Evolutionary conservation across 2,329 filamentous ascomycete genomes (phyloP), one percentile per base, ranked within the genome.

Genomic region (Colletotrichum tropicale): DNA sequence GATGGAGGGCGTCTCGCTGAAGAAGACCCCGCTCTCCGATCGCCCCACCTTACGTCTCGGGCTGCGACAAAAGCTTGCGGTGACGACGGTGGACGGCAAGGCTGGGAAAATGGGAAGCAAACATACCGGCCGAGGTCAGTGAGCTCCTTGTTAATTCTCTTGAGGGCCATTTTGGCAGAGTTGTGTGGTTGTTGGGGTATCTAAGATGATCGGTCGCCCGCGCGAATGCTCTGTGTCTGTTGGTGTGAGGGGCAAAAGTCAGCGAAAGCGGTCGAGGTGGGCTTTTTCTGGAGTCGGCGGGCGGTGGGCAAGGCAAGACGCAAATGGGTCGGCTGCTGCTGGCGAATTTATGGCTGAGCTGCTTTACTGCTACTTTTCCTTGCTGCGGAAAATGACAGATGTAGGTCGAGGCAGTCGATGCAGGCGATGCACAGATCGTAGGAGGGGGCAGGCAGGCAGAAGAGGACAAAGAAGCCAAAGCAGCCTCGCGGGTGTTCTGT

Each of bases 121-220:
- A 77, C 76, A 73, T 93, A 96, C 95, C 95, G 94, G 89, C 95
- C 95, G 87, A 97, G 91, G 86, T 97, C 95, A 87, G 94, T 93
- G 86, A 97, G 92, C 89, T 97, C 95, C 93, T 96, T 97, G 92
- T 96, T 96, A 88, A 97, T 97, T 88, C 95, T 93, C 94, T 97
- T 97, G 83, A 97, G 92, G 87, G 95, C 95, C 95, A 97, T 97
- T 84, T 80, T 80, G 79, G 70, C 72, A 80, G 76, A 81, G 79
- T 30, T 76, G 66, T 74, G 71, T 78, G 75, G 71, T 76, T 43
- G 75, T 76, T 72, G 71, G 78, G 77, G 78, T 78, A 79, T 78
- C 77, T 74, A 76, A 72, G 74, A 76, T 68, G 74, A 21, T 72
- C 34, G 68, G 66, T 76, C 74, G 74, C 58, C 55, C 64, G 70